Percentiles rank a stretch among this genome's conserved stretches.
These are phyloP conservation scores for Cladorrhinum samala DNA, from an alignment of 495 filamentous ascomycete genomes.

Conservation along the genomic window DNA sequence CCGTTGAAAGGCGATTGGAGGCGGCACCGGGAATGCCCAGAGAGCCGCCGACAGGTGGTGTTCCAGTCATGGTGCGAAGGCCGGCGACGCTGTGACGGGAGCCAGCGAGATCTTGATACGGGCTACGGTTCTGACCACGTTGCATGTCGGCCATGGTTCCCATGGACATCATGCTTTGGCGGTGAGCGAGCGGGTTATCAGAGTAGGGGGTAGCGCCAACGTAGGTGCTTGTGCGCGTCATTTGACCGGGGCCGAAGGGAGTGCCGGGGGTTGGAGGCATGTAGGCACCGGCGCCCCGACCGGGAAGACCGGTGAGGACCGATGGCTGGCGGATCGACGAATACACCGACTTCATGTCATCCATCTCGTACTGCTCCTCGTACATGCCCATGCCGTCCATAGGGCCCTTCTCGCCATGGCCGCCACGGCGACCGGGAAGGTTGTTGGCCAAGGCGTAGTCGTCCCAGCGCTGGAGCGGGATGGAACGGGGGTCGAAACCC, in stretches of 20 bases:
- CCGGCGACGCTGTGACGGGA: conserved; percentile 19
- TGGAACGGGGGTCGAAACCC: conserved; percentile 80
- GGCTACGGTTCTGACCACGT: conserved; percentile 31
- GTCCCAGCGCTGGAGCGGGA: conserved; percentile 94
- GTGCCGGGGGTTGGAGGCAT: conserved; percentile 72
- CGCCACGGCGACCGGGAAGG: conserved; percentile 83
- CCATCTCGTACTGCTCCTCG: conserved; percentile 81
- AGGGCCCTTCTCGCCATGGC: conserved; percentile 57
- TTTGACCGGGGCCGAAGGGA: conserved; percentile 47
- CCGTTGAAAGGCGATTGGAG: conserved; percentile 36
- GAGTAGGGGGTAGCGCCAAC: conserved; percentile 30
- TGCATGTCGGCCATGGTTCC: conserved; percentile 39
- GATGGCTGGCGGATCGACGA: conserved; percentile 92
- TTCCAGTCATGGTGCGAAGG: conserved; percentile 34
- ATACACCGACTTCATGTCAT: conserved; percentile 95
- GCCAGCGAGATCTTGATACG: conserved; percentile 45
- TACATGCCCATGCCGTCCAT: conserved; percentile 45
- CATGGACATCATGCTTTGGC: conserved; percentile 48
- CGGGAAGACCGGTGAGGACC: conserved; percentile 80
- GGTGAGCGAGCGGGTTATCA: conserved; percentile 35
- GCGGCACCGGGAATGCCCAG: conserved; percentile 28
- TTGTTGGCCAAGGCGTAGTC: conserved; percentile 91
- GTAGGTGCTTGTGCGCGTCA: conserved; percentile 37
- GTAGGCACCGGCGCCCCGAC: conserved; percentile 53
- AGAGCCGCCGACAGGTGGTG: conserved; percentile 35